Base-by-base conservation (phyloP, 2,329 filamentous ascomycete species). In the Akanthomyces muscarius region DNA sequence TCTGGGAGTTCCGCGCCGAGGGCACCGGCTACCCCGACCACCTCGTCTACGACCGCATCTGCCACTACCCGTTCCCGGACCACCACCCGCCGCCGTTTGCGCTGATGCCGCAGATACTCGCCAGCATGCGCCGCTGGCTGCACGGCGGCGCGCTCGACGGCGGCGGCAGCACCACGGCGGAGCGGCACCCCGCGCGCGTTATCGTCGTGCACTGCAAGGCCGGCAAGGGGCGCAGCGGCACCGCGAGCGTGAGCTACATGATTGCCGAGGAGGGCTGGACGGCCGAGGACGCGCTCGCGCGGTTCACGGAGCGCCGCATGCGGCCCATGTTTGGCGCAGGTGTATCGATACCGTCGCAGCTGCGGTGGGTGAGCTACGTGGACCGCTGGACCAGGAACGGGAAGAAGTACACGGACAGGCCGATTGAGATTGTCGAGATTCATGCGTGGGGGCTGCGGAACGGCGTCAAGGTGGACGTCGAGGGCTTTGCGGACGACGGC, bases 1-100 rank as follows among this genome's bases (percentile, higher is more conserved):
- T 99, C 70, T 99, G 94, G 92, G 95, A 99, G 77, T 99, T 99
- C 70, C 88, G 95, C 52, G 95, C 92, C 42, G 95, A 99, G 74
- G 95, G 95, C 5, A 97, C 95, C 0, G 95, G 95, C 1, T 99
- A 99, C 71, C 92, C 92, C 0, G 95, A 99, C 72, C 85, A 87
- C 21, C 90, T 93, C 63, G 94, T 99, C 1, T 92, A 97, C 73
- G 83, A 86, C 41, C 84, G 93, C 3, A 88, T 98, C 66, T 86
- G 89, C 66, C 95, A 99, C 76, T 98, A 93, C 71, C 95, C 95
- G 0, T 99, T 91, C 87, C 95, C 95, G 0, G 95, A 99, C 73
- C 95, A 99, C 73, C 95, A 99, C 73, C 95, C 95, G 4, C 95
- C 95, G 59, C 95, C 95, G 0, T 99, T 99, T 71, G 83, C 87